A percentile compares a stretch with the other conserved stretches of the same genome.
phyloP scores from a whole-genome alignment of 805 yeast species.

The Cyberlindnera galapagoensis region DNA sequence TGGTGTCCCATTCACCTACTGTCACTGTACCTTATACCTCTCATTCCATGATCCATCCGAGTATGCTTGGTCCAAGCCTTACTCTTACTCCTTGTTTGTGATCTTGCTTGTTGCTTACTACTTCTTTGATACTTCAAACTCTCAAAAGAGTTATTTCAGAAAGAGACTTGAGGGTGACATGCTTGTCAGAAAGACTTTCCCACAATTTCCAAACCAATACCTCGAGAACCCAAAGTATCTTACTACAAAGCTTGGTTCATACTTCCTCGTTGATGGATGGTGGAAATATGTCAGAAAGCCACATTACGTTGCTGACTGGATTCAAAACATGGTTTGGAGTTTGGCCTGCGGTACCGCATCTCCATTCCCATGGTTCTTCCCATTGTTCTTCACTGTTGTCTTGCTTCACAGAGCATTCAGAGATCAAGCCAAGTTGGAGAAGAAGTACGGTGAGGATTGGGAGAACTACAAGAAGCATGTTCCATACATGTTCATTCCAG shows the following conservation, averaged over 20 bases:
- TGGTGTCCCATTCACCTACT: constrained; percentile 97
- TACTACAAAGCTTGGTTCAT: constrained; percentile 77
- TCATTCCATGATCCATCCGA: constrained; percentile 79
- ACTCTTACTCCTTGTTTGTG: constrained; percentile 50
- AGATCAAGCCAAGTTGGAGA: constrained; percentile 77
- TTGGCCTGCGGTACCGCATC: constrained; percentile 82
- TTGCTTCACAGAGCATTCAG: constrained; percentile 84
- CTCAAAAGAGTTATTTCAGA: constrained; percentile 92
- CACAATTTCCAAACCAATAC: constrained; percentile 81
- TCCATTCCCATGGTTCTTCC: constrained; percentile 95
- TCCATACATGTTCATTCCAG: constrained; percentile 90
- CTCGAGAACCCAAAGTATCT: constrained; percentile 81
- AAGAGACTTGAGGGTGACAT: constrained; percentile 76
- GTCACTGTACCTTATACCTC: constrained; percentile 84
- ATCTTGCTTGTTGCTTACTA: constrained; percentile 68
- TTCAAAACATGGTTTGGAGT: constrained; percentile 88
- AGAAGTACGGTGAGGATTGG: constrained; percentile 95
- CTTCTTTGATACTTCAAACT: constrained; percentile 91
- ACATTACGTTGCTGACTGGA: constrained; percentile 92
- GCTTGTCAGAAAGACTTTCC: constrained; percentile 78
- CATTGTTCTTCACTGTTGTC: constrained; percentile 81
- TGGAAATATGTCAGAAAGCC: constrained; percentile 86
- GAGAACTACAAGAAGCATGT: constrained; percentile 76
- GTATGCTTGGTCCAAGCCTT: constrained; percentile 63
- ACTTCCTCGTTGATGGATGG: constrained; percentile 91